phyloP scores from a whole-genome alignment of 768 basidiomycete genomes.

The Leccinum truebloodii region DNA sequence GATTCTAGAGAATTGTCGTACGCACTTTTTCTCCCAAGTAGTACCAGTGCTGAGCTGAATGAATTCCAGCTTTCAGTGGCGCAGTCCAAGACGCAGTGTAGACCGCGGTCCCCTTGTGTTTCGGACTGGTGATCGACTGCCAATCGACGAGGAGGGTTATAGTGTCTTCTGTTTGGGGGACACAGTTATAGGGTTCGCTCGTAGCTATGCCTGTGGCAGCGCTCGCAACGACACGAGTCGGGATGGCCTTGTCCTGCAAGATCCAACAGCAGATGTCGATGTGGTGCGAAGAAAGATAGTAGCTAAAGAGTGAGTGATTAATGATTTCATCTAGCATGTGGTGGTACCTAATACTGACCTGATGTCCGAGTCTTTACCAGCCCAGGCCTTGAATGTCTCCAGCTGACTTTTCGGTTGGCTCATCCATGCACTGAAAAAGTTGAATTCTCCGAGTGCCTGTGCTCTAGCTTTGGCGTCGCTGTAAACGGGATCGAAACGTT shows the following conservation, averaged over 20 bases:
- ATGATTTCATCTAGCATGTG: not conserved
- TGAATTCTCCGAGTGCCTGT: constrained; percentile 81
- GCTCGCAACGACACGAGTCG: constrained; percentile 86
- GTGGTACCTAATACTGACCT: constrained; percentile 45
- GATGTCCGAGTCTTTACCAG: constrained; percentile 92
- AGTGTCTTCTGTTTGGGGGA: constrained; percentile 87
- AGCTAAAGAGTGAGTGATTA: constrained; percentile 43
- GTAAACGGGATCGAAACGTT: constrained; percentile 90
- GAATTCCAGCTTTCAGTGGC: constrained; percentile 85
- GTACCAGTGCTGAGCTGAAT: constrained; percentile 91
- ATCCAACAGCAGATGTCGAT: constrained; percentile 90
- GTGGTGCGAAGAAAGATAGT: constrained; percentile 95
- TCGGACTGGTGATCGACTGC: constrained; percentile 75
- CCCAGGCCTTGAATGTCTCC: constrained; percentile 94
- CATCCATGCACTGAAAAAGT: constrained; percentile 98
- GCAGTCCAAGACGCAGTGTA: constrained; percentile 97
- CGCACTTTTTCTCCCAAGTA: constrained; percentile 89
- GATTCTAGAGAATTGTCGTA: not conserved
- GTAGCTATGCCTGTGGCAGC: constrained; percentile 92
- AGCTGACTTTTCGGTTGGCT: constrained; percentile 94
- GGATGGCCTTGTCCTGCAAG: constrained; percentile 70
- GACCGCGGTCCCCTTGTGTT: constrained; percentile 82
- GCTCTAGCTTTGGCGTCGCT: constrained; percentile 85
- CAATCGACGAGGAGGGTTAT: constrained; percentile 95
- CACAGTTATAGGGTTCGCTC: constrained; percentile 84